These are phyloP conservation scores for Cyclocybe cylindracea DNA, from an alignment of 768 basidiomycete genomes.

Conservation along the genomic window DNA sequence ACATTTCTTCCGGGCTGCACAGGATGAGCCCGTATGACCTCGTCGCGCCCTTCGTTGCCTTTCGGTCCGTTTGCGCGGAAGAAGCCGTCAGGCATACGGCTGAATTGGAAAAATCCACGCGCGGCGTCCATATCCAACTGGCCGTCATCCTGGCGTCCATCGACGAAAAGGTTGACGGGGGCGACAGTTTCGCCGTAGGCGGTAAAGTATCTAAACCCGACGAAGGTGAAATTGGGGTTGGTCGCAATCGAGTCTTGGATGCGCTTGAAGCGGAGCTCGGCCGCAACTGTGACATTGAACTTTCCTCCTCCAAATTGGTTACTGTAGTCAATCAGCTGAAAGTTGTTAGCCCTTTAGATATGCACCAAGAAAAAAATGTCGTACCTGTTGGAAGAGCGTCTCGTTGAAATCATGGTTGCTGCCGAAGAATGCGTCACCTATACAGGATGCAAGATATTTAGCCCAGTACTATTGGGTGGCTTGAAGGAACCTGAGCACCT, in stretches of 20 bases:
- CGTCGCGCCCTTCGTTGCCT: constrained; percentile 3
- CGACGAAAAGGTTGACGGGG: constrained; percentile 21
- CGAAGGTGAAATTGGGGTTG: constrained; percentile 21
- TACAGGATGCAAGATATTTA: too few species aligned
- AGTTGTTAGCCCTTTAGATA: background rate
- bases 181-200: constrained; percentile 20
- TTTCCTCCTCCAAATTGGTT: constrained; percentile 22
- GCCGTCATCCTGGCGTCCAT: constrained; percentile 18
- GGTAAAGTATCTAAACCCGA: constrained; percentile 20
- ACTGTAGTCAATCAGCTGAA: constrained; percentile 17
- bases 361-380: background rate
- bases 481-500: too few species aligned
- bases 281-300: constrained; percentile 22
- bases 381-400: constrained; percentile 19
- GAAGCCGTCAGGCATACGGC: constrained; percentile 15
- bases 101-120: constrained; percentile 20
- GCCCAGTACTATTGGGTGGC: too few species aligned
- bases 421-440: constrained; percentile 18
- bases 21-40: constrained; percentile 7
- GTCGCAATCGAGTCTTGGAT: constrained; percentile 23
- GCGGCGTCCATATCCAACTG: constrained; percentile 16
- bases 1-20: constrained; percentile 16
- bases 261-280: constrained; percentile 18
- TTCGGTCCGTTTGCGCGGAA: constrained; percentile 12
- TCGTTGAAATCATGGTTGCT: constrained; percentile 22